A percentile compares a stretch with the other conserved stretches of the same genome.
Conservation (phyloP, 1,284 basidiomycete genomes). For the Trichosporon asahii region DNA sequence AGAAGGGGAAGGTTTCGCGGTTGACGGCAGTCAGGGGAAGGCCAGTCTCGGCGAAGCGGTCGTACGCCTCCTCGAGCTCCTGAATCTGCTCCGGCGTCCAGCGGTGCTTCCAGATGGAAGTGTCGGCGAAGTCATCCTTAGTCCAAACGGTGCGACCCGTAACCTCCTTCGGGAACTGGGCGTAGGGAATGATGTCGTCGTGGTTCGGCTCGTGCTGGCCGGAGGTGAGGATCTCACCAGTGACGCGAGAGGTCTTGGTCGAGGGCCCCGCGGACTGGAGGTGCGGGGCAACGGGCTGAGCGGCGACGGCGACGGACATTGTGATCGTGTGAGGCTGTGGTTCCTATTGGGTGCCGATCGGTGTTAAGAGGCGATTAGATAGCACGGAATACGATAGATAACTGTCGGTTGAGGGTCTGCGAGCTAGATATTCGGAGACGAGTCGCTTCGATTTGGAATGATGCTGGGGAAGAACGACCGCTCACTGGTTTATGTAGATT, state of each 20-base stretch:
- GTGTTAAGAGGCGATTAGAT: not conserved
- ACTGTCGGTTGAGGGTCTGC: not conserved
- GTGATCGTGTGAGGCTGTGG: not conserved
- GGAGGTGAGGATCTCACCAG: slow-evolving; percentile 26
- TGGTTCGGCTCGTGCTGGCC: slow-evolving; percentile 35
- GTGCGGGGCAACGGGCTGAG: slow-evolving; percentile 1
- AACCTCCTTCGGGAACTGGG: slow-evolving; percentile 46
- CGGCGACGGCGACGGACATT: slow-evolving; percentile 4
- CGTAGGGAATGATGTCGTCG: slow-evolving; percentile 38
- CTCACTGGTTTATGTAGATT: slow-evolving; percentile 2
- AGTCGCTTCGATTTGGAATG: slow-evolving; percentile 4
- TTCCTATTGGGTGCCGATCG: not conserved
- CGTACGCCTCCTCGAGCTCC: slow-evolving; percentile 36
- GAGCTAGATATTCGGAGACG: not conserved
- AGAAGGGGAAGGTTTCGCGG: slow-evolving; percentile 36
- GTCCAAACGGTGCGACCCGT: slow-evolving; percentile 42
- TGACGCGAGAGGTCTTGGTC: not conserved
- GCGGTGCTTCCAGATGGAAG: slow-evolving; percentile 34
- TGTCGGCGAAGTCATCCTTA: slow-evolving; percentile 31
- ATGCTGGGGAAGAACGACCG: not conserved
- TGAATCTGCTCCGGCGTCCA: slow-evolving; percentile 33
- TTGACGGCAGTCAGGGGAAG: slow-evolving; percentile 32
- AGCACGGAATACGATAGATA: not conserved
- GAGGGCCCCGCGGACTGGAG: slow-evolving; percentile 6
- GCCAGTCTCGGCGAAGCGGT: slow-evolving; percentile 31